Evolutionary conservation across 2,329 filamentous ascomycete genomes (phyloP).

Genomic region (Cladosporium colombiae): DNA sequence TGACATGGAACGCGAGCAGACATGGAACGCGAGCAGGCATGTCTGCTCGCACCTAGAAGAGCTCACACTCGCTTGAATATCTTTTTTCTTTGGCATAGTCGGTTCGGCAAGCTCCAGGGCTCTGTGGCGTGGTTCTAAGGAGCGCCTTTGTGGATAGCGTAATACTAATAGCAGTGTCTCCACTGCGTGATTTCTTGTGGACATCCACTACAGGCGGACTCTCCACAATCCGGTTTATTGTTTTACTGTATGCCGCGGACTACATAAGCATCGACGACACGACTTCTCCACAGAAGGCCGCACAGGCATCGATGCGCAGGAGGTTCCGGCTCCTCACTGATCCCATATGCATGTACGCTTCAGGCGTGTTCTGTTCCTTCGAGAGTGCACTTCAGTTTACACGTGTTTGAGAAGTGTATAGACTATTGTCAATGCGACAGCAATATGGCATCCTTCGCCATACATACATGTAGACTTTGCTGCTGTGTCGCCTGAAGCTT

Average conservation of each 20-base stretch:
- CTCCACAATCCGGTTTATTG: not conserved
- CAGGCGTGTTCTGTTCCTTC: too few species aligned
- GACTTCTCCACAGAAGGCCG: not conserved
- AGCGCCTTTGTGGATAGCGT: constrained; percentile 5
- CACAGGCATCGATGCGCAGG: not conserved
- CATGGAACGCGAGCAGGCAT: not conserved
- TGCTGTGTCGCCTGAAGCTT: not conserved
- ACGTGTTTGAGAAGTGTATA: not conserved
- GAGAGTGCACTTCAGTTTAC: too few species aligned
- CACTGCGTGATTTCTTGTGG: constrained; percentile 5
- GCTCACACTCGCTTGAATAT: constrained; percentile 12
- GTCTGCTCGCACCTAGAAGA: not conserved
- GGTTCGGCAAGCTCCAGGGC: not conserved
- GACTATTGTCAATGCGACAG: not conserved
- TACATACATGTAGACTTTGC: not conserved
- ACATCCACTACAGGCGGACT: not conserved
- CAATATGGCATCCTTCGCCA: not conserved
- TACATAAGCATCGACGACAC: not conserved
- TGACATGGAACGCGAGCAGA: not conserved
- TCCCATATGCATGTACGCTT: too few species aligned
- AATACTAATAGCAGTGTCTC: constrained; percentile 17
- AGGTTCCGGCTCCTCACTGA: not conserved
- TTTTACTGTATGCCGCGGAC: not conserved
- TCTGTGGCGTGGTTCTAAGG: not conserved
- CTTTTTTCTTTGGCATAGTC: not conserved